Percentiles rank a stretch among this genome's conserved stretches.
These are phyloP conservation scores for Ceratocystis alfenasii DNA, from an alignment of 2,329 filamentous ascomycete genomes.

Conservation along the genomic window DNA sequence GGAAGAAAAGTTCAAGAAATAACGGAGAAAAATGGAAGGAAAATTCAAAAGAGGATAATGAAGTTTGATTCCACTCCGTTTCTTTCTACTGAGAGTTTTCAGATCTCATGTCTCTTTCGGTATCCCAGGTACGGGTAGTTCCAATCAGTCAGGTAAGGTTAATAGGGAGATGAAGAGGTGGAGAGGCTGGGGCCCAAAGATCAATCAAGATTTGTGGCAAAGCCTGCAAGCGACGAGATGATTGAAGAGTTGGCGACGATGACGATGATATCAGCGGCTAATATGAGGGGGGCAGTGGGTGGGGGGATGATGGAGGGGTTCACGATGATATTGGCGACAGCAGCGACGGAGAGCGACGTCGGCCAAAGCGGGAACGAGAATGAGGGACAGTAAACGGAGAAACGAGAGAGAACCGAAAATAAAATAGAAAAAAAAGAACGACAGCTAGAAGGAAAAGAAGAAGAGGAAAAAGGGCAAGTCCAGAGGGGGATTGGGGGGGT, in stretches of 20 bases:
- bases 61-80: conserved; percentile 21
- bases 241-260: not conserved
- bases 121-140: conserved; percentile 15
- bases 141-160: conserved; percentile 14
- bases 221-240: not conserved
- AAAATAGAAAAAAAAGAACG: not conserved
- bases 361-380: conserved; percentile 5
- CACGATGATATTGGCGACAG: not conserved
- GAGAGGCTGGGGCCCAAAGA: not conserved
- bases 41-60: conserved; percentile 15
- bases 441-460: conserved; percentile 2
- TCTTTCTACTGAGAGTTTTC: conserved; percentile 17
- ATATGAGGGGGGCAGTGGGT: not conserved
- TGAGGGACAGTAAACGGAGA: conserved; percentile 11
- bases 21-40: conserved; percentile 9
- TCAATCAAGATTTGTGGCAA: conserved; percentile 16
- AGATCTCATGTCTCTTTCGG: conserved; percentile 22
- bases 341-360: not conserved
- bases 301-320: not conserved
- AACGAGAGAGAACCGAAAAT: conserved; percentile 13
- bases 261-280: not conserved
- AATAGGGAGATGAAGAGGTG: conserved; percentile 7
- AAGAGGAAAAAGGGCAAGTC: conserved; percentile 1
- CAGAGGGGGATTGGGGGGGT: conserved; percentile 5
- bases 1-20: conserved; percentile 1